phyloP scores from a whole-genome alignment of 768 basidiomycete genomes.

The Amanita thiersii region DNA sequence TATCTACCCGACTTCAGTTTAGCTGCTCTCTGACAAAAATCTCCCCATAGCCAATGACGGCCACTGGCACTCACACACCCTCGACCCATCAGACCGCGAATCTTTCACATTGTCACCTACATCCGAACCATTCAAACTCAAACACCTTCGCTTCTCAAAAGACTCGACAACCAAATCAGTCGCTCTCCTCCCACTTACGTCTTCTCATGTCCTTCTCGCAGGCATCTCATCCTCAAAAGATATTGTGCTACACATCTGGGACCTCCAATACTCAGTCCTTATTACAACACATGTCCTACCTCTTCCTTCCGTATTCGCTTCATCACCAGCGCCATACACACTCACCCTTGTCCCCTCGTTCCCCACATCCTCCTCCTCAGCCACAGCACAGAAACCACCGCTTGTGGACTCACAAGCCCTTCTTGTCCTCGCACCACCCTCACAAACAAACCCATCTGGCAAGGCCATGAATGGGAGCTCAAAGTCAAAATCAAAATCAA shows the following conservation, averaged over 20 bases:
- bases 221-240: conserved; percentile 31
- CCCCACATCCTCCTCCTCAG: conserved; percentile 7
- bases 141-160: conserved; percentile 15
- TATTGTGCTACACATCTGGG: conserved; percentile 56
- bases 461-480: neutral
- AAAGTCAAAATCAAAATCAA: neutral
- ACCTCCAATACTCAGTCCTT: conserved; percentile 58
- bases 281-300: conserved; percentile 46
- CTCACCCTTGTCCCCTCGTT: conserved; percentile 12
- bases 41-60: conserved; percentile 37
- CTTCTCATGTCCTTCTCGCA: conserved; percentile 53
- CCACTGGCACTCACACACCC: conserved; percentile 29
- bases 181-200: conserved; percentile 41
- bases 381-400: neutral
- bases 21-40: neutral
- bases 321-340: conserved; percentile 12
- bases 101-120: conserved; percentile 17
- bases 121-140: conserved; percentile 16
- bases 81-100: conserved; percentile 18
- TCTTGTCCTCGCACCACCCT: conserved; percentile 36
- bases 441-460: neutral
- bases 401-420: conserved; percentile 39
- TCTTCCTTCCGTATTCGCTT: conserved; percentile 34
- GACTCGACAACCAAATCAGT: conserved; percentile 14
- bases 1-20: conserved; percentile 2